Percentiles rank a stretch among this genome's conserved stretches.
phyloP scores from a whole-genome alignment of 768 basidiomycete species.

The Kondoa malvinella region DNA sequence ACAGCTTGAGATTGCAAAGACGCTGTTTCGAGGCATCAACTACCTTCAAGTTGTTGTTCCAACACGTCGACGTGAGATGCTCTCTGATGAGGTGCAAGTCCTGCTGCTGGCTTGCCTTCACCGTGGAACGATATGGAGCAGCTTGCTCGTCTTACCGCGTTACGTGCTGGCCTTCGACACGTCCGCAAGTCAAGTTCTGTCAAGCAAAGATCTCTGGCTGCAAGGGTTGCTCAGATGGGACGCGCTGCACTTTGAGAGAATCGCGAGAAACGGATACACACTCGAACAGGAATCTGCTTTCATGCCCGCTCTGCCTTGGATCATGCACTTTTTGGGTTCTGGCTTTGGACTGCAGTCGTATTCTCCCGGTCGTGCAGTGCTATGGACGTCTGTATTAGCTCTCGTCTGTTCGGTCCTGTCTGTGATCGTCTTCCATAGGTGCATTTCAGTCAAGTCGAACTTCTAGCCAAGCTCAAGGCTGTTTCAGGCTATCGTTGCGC shows the following conservation, averaged over 20 bases:
- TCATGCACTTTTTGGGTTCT: constrained; percentile 37
- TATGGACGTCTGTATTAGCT: constrained; percentile 18
- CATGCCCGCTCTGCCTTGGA: constrained; percentile 48
- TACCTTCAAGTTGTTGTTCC: too few species aligned
- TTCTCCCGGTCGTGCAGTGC: constrained; percentile 3
- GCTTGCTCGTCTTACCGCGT: not conserved
- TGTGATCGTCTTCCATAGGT: constrained; percentile 30
- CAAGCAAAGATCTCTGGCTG: constrained; percentile 2
- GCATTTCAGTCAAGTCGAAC: constrained; percentile 35
- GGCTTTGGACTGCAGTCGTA: not conserved
- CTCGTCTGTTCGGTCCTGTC: constrained; percentile 25
- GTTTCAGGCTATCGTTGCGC: constrained; percentile 38
- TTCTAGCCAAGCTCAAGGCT: constrained; percentile 2
- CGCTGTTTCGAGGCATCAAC: too few species aligned
- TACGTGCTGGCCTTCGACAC: constrained; percentile 1
- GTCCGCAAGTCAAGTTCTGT: not conserved
- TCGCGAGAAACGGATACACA: constrained; percentile 44
- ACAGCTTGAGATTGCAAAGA: not conserved
- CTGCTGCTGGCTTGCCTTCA: not conserved
- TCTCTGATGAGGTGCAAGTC: not conserved
- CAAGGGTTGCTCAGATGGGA: constrained; percentile 58
- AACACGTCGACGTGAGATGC: not conserved
- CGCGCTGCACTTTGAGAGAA: constrained; percentile 55
- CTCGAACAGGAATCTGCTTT: constrained; percentile 82
- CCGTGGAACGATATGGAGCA: not conserved